A percentile compares a stretch with the other conserved stretches of the same genome.
Conservation (phyloP, 2,329 filamentous ascomycete genomes). For the Ophiostoma ulmi region DNA sequence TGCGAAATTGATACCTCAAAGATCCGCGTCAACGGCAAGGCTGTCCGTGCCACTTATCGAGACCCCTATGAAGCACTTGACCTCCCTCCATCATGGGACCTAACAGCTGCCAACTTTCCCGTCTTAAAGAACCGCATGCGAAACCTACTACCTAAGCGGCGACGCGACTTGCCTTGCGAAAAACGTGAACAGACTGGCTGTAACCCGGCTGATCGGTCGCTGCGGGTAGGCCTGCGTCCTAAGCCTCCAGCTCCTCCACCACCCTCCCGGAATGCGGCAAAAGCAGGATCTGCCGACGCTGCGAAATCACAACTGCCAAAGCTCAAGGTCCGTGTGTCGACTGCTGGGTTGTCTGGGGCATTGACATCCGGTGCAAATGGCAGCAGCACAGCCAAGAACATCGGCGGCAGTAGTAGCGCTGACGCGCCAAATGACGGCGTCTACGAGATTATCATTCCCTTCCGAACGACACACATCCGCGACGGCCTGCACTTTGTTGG, state of each 20-base stretch:
- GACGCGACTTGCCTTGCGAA: constrained; percentile 50
- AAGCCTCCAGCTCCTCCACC: constrained; percentile 27
- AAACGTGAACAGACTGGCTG: constrained; percentile 53
- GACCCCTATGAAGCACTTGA: constrained; percentile 65
- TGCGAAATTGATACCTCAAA: constrained; percentile 52
- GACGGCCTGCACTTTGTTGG: constrained; percentile 93
- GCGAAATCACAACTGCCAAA: constrained; percentile 17
- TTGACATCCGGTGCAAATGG: constrained; percentile 3
- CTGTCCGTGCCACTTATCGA: constrained; percentile 43
- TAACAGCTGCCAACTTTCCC: constrained; percentile 69
- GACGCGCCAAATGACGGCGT: constrained; percentile 27
- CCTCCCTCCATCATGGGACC: constrained; percentile 55
- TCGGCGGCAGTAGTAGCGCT: not conserved
- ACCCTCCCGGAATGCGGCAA: not conserved
- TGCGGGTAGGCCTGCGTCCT: constrained; percentile 40
- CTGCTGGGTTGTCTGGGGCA: not conserved
- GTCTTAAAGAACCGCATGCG: constrained; percentile 63
- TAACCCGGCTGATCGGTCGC: constrained; percentile 51
- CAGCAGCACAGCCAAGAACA: not conserved
- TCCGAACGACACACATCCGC: constrained; percentile 65
- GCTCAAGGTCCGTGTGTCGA: constrained; percentile 26
- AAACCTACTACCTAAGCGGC: constrained; percentile 48
- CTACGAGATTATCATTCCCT: constrained; percentile 61
- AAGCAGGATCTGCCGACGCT: not conserved
- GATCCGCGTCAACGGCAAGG: constrained; percentile 48